Conservation (phyloP, 768 basidiomycete genomes). For the Lactifluus echinatus region DNA sequence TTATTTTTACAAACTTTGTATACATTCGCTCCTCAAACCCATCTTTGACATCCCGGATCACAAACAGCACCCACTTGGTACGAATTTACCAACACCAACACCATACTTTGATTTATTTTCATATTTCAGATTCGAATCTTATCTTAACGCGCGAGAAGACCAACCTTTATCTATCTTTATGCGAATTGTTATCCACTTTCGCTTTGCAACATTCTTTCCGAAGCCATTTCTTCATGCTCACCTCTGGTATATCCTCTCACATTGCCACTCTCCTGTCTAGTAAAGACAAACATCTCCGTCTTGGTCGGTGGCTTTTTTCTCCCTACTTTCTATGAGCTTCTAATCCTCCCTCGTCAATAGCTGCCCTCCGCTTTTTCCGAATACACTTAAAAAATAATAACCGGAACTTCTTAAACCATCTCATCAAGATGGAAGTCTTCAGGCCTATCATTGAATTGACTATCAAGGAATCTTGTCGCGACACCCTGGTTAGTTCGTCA, state of each 20-base stretch:
- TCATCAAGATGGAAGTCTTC: slow-evolving; percentile 80
- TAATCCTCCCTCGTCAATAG: slow-evolving; percentile 33
- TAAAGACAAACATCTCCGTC: slow-evolving; percentile 85
- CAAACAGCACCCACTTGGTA: slow-evolving; percentile 31
- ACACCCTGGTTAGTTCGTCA: slow-evolving; percentile 89
- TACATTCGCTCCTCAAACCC: slow-evolving; percentile 74
- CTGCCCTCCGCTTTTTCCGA: slow-evolving; percentile 88
- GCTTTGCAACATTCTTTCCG: slow-evolving; percentile 85
- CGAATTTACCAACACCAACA: not conserved
- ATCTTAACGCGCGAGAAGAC: slow-evolving; percentile 62
- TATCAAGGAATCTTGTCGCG: slow-evolving; percentile 71
- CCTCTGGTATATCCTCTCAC: slow-evolving; percentile 63
- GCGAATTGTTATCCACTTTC: slow-evolving; percentile 87
- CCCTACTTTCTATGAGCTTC: slow-evolving; percentile 12
- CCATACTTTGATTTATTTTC: slow-evolving; percentile 3
- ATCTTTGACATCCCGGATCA: slow-evolving; percentile 65
- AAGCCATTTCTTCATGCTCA: slow-evolving; percentile 83
- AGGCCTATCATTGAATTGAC: slow-evolving; percentile 79
- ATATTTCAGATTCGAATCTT: slow-evolving; percentile 46
- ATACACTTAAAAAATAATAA: slow-evolving; percentile 78
- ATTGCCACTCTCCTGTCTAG: slow-evolving; percentile 71
- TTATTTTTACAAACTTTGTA: slow-evolving; percentile 85
- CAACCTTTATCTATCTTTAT: slow-evolving; percentile 81
- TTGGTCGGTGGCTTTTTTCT: slow-evolving; percentile 50
- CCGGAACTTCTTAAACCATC: slow-evolving; percentile 57